Evolutionary conservation across 805 yeast genomes (phyloP), one percentile per base, ranked within the genome.

Genomic region (Wickerhamomyces hampshirensis): DNA sequence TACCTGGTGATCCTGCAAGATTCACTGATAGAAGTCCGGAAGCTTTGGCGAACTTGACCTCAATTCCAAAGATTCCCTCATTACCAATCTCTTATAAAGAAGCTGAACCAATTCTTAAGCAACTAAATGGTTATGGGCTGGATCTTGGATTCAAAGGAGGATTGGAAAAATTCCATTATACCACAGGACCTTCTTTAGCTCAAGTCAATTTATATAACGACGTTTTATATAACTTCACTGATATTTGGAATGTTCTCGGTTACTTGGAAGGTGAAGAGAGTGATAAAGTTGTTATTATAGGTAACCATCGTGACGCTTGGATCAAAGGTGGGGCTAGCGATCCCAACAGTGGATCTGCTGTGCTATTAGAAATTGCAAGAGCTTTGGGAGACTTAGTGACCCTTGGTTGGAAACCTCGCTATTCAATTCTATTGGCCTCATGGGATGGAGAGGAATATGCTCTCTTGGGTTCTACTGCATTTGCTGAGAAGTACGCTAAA

Each of bases 391-490:
- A 65, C 29, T 61, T 83, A 35, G 42, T 56, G 23, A 62, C 69
- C 42, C 44, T 53, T 1, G 87, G 86, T 7, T 83, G 84, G 82
- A 69, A 71, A 49, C 89, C 89, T 24, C 57, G 67, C 33, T 66
- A 85, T 51, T 71, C 84, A 1, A 77, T 83, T 34, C 58, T 75
- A 31, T 67, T 84, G 38, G 85, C 83, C 1, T 75, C 84, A n/a
- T 83, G 88, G 86, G 93, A 83, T 54, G 91, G 86, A 35, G 91
- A 84, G 57, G 91, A 84, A 58, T 78, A 78, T 49, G 88, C 80
- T 1, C 62, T 84, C 23, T 48, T 84, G 16, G 93, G 93, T 2
- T 78, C 86, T 2, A 84, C 89, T 4, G 89, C 80, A 42, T 82
- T 69, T 66, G 91, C 84, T 19, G 91, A 83, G 56, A 76, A 75